phyloP scores from a whole-genome alignment of 179 eudicot species.

The Heliamphora ciliata region DNA sequence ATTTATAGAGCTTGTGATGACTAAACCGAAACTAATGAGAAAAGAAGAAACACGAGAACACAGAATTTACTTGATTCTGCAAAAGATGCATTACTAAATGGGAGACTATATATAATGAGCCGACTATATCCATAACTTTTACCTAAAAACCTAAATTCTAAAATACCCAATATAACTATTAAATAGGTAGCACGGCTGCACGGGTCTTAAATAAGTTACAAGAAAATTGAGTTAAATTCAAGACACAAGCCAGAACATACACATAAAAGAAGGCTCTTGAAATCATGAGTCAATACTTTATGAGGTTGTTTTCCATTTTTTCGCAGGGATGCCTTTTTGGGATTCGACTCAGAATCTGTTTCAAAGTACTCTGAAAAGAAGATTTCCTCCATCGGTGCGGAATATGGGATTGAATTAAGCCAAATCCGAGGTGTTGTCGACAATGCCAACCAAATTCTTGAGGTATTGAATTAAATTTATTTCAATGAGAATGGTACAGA shows the following conservation, averaged over 20 bases:
- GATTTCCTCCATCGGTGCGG: conserved; percentile 32
- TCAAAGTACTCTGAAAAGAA: conserved; percentile 46
- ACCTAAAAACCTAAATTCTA: too few species aligned
- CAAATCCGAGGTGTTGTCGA: conserved; percentile 56
- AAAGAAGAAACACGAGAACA: too few species aligned
- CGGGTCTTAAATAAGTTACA: too few species aligned
- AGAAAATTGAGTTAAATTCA: too few species aligned
- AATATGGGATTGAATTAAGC: conserved; percentile 41
- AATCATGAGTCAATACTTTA: neutral
- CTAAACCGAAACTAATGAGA: too few species aligned
- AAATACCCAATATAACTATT: too few species aligned
- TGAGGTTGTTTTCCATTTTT: neutral
- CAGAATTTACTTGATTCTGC: too few species aligned
- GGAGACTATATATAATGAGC: too few species aligned
- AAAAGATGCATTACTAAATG: too few species aligned
- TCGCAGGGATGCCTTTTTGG: conserved; percentile 53
- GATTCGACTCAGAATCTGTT: conserved; percentile 47
- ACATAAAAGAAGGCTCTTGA: neutral
- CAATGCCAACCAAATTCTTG: conserved; percentile 47
- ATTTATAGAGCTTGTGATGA: too few species aligned
- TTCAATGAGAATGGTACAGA: neutral
- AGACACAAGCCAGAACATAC: neutral
- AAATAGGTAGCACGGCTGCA: too few species aligned
- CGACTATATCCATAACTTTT: too few species aligned
- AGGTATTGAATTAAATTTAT: conserved; percentile 24